Evolutionary conservation across 2,329 filamentous ascomycete genomes (phyloP).

Genomic region (Mycosphaerelloides madeirae): DNA sequence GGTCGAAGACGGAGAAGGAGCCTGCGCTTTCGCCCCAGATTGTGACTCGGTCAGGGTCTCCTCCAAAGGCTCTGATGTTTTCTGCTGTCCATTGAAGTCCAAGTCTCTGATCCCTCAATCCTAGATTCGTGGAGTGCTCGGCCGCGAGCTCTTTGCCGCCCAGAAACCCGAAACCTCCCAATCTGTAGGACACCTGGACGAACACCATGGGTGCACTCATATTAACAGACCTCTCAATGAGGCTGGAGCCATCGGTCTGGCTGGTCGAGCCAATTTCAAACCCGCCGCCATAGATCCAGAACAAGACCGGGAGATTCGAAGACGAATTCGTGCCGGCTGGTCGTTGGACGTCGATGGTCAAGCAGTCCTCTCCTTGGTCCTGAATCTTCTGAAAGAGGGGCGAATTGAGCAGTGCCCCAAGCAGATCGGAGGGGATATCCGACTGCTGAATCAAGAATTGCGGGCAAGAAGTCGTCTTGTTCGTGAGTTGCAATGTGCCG

Average conservation of each 20-base stretch:
- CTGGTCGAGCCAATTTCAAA: conserved; percentile 39
- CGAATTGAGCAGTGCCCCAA: conserved; percentile 36
- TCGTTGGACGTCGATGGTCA: conserved; percentile 35
- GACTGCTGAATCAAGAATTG: conserved; percentile 50
- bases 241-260: conserved; percentile 38
- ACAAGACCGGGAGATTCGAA: conserved; percentile 43
- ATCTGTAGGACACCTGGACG: conserved; percentile 18
- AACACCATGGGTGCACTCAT: conserved; percentile 50
- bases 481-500: conserved; percentile 60
- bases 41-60: conserved; percentile 24
- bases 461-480: conserved; percentile 60
- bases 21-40: conserved; percentile 29
- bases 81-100: conserved; percentile 24
- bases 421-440: conserved; percentile 32
- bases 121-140: conserved; percentile 32
- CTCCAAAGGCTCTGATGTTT: conserved; percentile 45
- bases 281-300: conserved; percentile 47
- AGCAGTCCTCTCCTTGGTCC: conserved; percentile 41
- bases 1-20: conserved; percentile 66
- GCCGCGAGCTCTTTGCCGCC: conserved; percentile 28
- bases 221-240: conserved; percentile 39
- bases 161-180: conserved; percentile 33
- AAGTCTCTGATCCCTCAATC: conserved; percentile 27
- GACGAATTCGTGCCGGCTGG: conserved; percentile 35
- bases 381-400: conserved; percentile 36